Conservation (phyloP, 495 filamentous ascomycete genomes). For the Lophiotrema nucula region DNA sequence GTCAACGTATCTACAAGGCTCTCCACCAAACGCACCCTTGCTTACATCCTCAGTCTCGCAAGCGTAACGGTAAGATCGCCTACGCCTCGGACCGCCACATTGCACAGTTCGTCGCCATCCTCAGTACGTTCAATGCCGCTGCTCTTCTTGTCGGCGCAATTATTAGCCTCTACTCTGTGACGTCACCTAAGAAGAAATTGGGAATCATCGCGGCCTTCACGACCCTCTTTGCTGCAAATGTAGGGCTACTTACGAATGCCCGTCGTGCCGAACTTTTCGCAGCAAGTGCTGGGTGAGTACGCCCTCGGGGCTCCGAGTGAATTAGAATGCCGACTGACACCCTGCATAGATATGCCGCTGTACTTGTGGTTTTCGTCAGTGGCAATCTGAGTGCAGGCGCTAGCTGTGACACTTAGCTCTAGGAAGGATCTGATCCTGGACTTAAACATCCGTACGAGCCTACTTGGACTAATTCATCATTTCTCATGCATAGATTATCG, state of each 20-base stretch:
- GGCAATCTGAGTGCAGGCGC: too few species aligned
- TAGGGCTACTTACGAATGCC: slow-evolving; percentile 8
- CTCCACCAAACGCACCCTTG: too few species aligned
- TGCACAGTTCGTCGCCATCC: slow-evolving; percentile 2
- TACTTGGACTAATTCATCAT: too few species aligned
- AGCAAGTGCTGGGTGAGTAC: slow-evolving; percentile 6
- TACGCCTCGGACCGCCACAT: slow-evolving; percentile 10
- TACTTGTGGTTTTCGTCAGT: too few species aligned
- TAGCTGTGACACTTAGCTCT: too few species aligned
- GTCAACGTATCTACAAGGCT: slow-evolving; percentile 5
- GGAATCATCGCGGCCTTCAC: slow-evolving; percentile 12
- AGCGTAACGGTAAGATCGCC: slow-evolving; percentile 2
- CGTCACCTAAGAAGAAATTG: background rate
- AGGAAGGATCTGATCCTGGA: too few species aligned
- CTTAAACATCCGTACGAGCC: too few species aligned
- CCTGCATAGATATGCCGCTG: slow-evolving; percentile 8
- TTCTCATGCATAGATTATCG: too few species aligned
- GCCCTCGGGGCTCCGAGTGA: background rate
- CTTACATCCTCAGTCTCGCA: background rate
- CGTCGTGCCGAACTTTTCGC: slow-evolving; percentile 11
- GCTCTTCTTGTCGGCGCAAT: slow-evolving; percentile 13
- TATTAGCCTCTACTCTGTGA: slow-evolving; percentile 2
- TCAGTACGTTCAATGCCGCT: slow-evolving; percentile 10
- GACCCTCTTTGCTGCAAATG: slow-evolving; percentile 4
- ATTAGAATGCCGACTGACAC: background rate